phyloP scores from a whole-genome alignment of 2,329 filamentous ascomycete genomes.

The Fusarium decemcellulare region DNA sequence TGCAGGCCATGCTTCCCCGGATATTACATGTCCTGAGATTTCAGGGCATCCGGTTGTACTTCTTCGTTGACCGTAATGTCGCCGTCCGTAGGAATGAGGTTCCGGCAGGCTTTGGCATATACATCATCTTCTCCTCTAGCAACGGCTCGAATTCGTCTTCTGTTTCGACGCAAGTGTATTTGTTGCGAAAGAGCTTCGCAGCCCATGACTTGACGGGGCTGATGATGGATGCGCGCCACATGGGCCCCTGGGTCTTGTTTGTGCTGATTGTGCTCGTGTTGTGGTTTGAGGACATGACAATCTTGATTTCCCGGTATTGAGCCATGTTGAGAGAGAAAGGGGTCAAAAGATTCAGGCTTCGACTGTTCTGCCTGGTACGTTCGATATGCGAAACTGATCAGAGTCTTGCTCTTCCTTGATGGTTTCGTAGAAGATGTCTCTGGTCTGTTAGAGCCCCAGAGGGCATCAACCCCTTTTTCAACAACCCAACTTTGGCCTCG shows the following conservation, averaged over 20 bases:
- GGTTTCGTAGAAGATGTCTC: no score
- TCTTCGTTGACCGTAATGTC: conserved; percentile 56
- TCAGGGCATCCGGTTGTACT: conserved; percentile 49
- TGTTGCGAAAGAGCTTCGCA: conserved; percentile 12
- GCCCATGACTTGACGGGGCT: conserved; percentile 32
- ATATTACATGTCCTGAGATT: background rate
- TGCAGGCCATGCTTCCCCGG: background rate
- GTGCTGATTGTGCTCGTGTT: conserved; percentile 2
- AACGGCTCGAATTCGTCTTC: conserved; percentile 44
- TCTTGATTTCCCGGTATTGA: conserved; percentile 31
- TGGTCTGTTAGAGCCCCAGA: background rate
- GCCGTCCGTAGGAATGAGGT: conserved; percentile 59
- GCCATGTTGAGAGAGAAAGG: conserved; percentile 18
- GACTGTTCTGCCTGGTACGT: conserved; percentile 21
- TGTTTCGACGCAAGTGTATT: background rate
- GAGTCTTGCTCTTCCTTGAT: background rate
- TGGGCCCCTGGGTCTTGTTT: conserved; percentile 3
- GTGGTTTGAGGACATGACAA: conserved; percentile 28
- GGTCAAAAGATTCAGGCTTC: background rate
- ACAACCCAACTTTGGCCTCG: background rate
- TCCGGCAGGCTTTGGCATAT: conserved; percentile 58
- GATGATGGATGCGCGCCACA: conserved; percentile 30
- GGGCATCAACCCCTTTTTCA: conserved; percentile 32
- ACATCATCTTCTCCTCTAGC: conserved; percentile 25
- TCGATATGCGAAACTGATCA: background rate